phyloP scores from a whole-genome alignment of 2,329 filamentous ascomycete species.

The Curvularia sp. region DNA sequence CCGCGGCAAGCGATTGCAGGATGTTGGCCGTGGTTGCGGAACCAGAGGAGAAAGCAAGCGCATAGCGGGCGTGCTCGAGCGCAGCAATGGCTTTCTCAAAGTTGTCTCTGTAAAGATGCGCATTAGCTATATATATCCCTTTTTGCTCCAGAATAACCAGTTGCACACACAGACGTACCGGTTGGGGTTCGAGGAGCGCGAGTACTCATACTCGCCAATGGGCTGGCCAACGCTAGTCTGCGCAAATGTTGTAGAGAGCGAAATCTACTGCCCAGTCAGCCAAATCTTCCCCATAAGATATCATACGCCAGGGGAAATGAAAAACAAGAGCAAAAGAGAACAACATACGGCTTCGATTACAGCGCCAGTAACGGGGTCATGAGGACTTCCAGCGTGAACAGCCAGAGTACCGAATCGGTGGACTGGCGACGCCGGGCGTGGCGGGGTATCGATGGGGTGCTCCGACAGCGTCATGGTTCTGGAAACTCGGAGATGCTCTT shows the following conservation, averaged over 20 bases:
- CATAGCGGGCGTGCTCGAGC: slow-evolving; percentile 90
- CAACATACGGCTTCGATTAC: slow-evolving; percentile 80
- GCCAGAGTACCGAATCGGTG: slow-evolving; percentile 91
- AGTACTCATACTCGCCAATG: slow-evolving; percentile 91
- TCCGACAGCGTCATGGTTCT: slow-evolving; percentile 52
- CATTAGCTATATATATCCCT: slow-evolving; percentile 24
- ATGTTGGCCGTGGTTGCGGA: slow-evolving; percentile 93
- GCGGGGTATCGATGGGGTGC: slow-evolving; percentile 74
- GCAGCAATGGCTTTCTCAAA: slow-evolving; percentile 92
- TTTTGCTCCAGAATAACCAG: too few relatives aligned
- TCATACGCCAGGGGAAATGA: slow-evolving; percentile 13
- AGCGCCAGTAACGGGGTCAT: slow-evolving; percentile 89
- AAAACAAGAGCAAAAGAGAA: background rate
- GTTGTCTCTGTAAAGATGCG: slow-evolving; percentile 67
- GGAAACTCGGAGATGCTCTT: slow-evolving; percentile 4
- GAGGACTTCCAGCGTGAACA: slow-evolving; percentile 89
- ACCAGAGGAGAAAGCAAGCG: slow-evolving; percentile 92
- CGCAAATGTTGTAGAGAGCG: slow-evolving; percentile 94
- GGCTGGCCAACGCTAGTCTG: slow-evolving; percentile 88
- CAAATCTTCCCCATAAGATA: background rate
- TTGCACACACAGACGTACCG: too few relatives aligned
- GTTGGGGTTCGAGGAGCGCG: slow-evolving; percentile 92
- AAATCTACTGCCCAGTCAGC: slow-evolving; percentile 65
- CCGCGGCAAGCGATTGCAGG: slow-evolving; percentile 87
- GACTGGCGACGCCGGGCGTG: slow-evolving; percentile 74